Base-by-base conservation (phyloP, 2,329 filamentous ascomycete genomes). In the Monilinia fructigena region DNA sequence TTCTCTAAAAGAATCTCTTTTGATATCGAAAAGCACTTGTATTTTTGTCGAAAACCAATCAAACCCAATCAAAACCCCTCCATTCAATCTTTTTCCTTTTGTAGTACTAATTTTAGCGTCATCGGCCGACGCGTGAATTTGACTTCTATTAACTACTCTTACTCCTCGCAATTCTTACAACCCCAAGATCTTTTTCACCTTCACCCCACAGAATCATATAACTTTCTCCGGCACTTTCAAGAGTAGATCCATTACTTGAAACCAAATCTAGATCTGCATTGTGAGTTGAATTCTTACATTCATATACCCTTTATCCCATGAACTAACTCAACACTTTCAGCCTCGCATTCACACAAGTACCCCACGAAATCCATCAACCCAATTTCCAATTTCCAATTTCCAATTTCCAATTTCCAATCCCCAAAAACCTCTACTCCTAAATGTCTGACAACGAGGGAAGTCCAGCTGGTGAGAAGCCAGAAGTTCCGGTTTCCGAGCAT, bases 401-500 rank as follows among this genome's bases (percentile, higher is more conserved):
- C 50, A 59, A 54, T 45, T 48, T 26, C 55, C 40, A 20, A 40
- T 48, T 14, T 10, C 12, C 42, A 54, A 47, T 14, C n/a, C 18
- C 42, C 20, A 5, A 16, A 42, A 42, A 63, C 28, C 26, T 47
- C 68, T 75, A 56, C 20, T 38, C 26, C 68, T 75, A 66, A 35
- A 76, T 77, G 75, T 75, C 75, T 69, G 73, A 85, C 68, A 81
- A 82, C 69, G 82, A 82, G 71, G 79, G 79, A 73, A 81, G 81
- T 63, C 74, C 81, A 65, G 78, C 78, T 53, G 68, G 67, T 23
- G 74, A 75, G 67, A 76, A 76, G 70, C 69, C 74, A 20, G 75
- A 76, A 58, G 72, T 65, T 28, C 66, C 67, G 18, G 70, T 62
- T 68, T 82, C 82, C 40, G 94, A 98, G 80, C 95, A 99, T 79